phyloP scores from a whole-genome alignment of 2,329 filamentous ascomycete genomes.

The Calonectria pteridis region DNA sequence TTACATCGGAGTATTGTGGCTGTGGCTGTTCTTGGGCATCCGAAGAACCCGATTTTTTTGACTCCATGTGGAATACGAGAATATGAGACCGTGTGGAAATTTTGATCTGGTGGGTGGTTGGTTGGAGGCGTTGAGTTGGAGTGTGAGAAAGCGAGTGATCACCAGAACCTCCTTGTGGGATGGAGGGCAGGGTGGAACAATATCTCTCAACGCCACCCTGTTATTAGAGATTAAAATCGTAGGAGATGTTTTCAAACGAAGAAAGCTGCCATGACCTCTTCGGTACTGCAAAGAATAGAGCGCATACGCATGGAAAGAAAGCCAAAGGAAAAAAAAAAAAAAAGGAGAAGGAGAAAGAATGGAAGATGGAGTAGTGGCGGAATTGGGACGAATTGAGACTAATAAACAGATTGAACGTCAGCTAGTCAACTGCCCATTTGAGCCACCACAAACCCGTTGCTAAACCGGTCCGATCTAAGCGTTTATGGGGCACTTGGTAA shows the following conservation, averaged over 20 bases:
- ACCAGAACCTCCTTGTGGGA: not conserved
- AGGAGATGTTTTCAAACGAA: not conserved
- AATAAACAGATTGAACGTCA: constrained; percentile 30
- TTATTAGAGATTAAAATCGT: not conserved
- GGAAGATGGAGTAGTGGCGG: not conserved
- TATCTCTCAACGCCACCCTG: not conserved
- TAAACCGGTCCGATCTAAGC: constrained; percentile 22
- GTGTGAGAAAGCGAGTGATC: not conserved
- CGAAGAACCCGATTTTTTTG: constrained; percentile 28
- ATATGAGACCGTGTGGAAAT: not conserved
- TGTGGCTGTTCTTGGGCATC: constrained; percentile 21
- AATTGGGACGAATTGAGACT: not conserved
- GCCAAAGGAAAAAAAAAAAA: not conserved
- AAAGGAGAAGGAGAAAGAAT: not conserved
- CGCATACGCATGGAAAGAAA: not conserved
- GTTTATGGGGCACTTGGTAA: constrained; percentile 13
- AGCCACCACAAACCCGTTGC: constrained; percentile 33
- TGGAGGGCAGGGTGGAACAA: not conserved
- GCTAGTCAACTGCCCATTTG: constrained; percentile 31
- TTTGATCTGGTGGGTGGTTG: not conserved
- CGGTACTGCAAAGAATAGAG: not conserved
- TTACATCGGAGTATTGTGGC: constrained; percentile 35
- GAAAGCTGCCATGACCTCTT: not conserved
- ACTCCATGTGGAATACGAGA: not conserved
- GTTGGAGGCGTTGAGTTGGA: not conserved